Evolutionary conservation across 768 basidiomycete species (phyloP).

Genomic region (Tylopilus plumbeoviolaceoides): DNA sequence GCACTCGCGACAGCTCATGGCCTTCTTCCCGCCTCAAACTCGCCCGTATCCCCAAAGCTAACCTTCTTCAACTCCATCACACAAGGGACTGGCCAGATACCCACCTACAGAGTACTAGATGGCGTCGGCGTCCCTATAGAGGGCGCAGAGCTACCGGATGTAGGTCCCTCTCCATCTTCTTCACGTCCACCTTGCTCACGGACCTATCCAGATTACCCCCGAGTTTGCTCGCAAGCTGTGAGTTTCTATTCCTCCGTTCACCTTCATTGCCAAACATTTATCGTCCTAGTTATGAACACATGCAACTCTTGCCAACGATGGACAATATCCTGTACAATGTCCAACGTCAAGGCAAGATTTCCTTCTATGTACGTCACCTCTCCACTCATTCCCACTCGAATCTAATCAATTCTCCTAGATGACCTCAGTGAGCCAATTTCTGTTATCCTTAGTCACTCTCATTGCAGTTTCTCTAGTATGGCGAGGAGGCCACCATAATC

Average conservation of each 20-base stretch:
- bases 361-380: slow-evolving; percentile 67
- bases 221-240: slow-evolving; percentile 62
- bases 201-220: slow-evolving; percentile 53
- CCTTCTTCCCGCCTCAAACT: slow-evolving; percentile 41
- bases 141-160: slow-evolving; percentile 74
- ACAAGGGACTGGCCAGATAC: slow-evolving; percentile 59
- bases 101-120: slow-evolving; percentile 84
- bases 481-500: slow-evolving; percentile 87
- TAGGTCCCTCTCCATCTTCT: slow-evolving; percentile 28
- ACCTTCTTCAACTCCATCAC: slow-evolving; percentile 80
- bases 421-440: slow-evolving; percentile 60
- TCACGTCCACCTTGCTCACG: slow-evolving; percentile 6
- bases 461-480: slow-evolving; percentile 48
- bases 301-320: slow-evolving; percentile 75
- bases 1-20: slow-evolving; percentile 23
- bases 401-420: slow-evolving; percentile 45
- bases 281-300: slow-evolving; percentile 60
- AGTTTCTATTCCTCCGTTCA: slow-evolving; percentile 14
- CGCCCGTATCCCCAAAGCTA: slow-evolving; percentile 65
- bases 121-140: slow-evolving; percentile 70
- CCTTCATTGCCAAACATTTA: not conserved
- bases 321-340: slow-evolving; percentile 90
- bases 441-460: not conserved
- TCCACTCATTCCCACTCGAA: slow-evolving; percentile 2
- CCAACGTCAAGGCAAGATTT: slow-evolving; percentile 91